Base-by-base conservation (phyloP, 2,329 filamentous ascomycete genomes). In the Talaromyces islandicus region DNA sequence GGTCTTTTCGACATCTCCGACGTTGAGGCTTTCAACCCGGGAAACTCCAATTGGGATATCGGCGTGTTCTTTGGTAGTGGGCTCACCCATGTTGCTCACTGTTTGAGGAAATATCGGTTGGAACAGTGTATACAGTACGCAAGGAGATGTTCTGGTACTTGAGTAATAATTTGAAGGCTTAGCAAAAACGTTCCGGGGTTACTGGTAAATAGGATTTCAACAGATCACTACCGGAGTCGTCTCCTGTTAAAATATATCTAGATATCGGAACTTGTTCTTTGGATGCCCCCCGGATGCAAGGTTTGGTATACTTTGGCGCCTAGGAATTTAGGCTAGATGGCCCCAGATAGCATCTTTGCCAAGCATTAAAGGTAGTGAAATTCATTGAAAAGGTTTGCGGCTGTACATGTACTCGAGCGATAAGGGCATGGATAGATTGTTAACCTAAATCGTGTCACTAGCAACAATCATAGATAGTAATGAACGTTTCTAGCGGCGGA, bases 1-100 rank as follows among this genome's bases (percentile, higher is more conserved):
- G 53, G 30, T 24, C n/a, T 55, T 55, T 55, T 55, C 53, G 53
- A 55, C n/a, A 19, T 55, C 53, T 55, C 52, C 52, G 27, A 54
- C 38, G 27, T 17, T 54, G 27, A 54, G 4, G 29, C 52, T 54
- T 54, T 41, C 53, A 55, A 12, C 53, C 53, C 30, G 53, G 30
- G 30, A 55, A 24, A 55, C 19, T 55, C 11, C 53, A 54, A 35
- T 10, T 54, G 52, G n/a, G 4, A 35, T 35, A 35, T 54, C 29
- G 11, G 30, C 30, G 30, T 35, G 30, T 35, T 35, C 30, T 35
- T 35, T 35, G 30, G 30, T 10, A 12, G 52, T 35, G 52, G 27
- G 29, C 21, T 35, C 52, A 30, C 52, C 17, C 53, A 55, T 55
- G 53, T 55, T 55, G 53, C 29, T 30, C 7, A 9, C 29, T 30